A percentile compares a stretch with the other conserved stretches of the same genome.
Evolutionary conservation across 495 filamentous ascomycete species (phyloP).

Genomic region (Paragyromitra xinjiangensis): DNA sequence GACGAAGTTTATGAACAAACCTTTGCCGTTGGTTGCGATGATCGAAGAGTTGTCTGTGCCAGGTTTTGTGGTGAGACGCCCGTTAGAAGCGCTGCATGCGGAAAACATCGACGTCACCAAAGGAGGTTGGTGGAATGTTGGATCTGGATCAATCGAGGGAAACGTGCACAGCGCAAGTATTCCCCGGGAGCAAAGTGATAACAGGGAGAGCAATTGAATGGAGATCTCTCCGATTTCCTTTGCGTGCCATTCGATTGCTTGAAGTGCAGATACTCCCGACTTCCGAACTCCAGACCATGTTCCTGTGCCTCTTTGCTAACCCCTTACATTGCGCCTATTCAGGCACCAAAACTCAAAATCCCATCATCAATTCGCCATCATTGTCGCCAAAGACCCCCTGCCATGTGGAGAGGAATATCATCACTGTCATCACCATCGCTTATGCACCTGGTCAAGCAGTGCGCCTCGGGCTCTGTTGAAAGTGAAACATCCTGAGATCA

Average conservation of each 20-base stretch:
- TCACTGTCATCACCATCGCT: not conserved
- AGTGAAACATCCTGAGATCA: not conserved
- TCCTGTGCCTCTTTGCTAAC: not conserved
- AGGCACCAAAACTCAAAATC: not conserved
- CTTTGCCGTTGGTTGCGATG: not conserved
- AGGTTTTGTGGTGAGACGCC: constrained; percentile 5
- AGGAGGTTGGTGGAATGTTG: constrained; percentile 39
- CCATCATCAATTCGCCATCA: constrained; percentile 8
- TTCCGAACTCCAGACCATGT: not conserved
- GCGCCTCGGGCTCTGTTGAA: not conserved
- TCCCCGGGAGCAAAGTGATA: not conserved
- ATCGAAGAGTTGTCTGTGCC: not conserved
- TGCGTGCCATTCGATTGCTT: not conserved
- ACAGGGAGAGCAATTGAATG: not conserved
- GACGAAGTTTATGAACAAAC: not conserved
- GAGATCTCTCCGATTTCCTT: not conserved
- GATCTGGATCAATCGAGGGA: constrained; percentile 3
- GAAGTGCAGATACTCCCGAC: not conserved
- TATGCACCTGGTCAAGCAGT: not conserved
- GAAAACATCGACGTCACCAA: constrained; percentile 61
- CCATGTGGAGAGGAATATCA: not conserved
- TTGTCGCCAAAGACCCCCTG: not conserved
- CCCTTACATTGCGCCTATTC: not conserved
- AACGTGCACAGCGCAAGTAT: not conserved
- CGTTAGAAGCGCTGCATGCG: constrained; percentile 54